Percentiles rank a stretch among this genome's conserved stretches.
phyloP scores from a whole-genome alignment of 768 basidiomycete genomes.

The Boletus sp. region DNA sequence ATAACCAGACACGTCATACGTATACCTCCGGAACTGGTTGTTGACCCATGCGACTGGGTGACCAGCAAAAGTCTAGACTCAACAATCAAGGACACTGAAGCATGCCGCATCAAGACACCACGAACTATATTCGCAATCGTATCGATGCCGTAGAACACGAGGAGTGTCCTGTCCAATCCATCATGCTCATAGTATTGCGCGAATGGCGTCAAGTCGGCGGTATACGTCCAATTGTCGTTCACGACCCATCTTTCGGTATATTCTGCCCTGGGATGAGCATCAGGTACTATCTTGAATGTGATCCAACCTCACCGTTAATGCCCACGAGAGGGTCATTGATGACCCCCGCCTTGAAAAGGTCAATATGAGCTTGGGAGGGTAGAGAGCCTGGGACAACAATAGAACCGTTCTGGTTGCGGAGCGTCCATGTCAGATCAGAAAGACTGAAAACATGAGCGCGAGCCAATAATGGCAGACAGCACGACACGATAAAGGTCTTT shows the following conservation, averaged over 20 bases:
- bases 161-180: constrained; percentile 1
- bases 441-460: too few species aligned
- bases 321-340: constrained; percentile 54
- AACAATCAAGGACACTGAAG: too few species aligned
- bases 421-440: too few species aligned
- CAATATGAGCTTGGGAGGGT: constrained; percentile 54
- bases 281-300: background rate
- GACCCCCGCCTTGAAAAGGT: constrained; percentile 49
- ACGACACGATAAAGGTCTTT: too few species aligned
- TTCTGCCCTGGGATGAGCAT: constrained; percentile 32
- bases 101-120: background rate
- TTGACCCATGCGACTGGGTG: constrained; percentile 57
- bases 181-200: constrained; percentile 21
- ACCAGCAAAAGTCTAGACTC: constrained; percentile 16
- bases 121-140: constrained; percentile 57
- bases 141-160: too few species aligned
- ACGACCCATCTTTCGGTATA: constrained; percentile 56
- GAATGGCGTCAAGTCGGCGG: constrained; percentile 49
- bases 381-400: constrained; percentile 44
- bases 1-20: constrained; percentile 49
- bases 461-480: constrained; percentile 30
- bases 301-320: constrained; percentile 43
- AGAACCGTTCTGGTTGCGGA: too few species aligned
- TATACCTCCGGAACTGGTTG: constrained; percentile 56
- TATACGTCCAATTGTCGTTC: constrained; percentile 11